phyloP scores from a whole-genome alignment of 192 early-diverging fungal species.

The Coemansia sp. region DNA sequence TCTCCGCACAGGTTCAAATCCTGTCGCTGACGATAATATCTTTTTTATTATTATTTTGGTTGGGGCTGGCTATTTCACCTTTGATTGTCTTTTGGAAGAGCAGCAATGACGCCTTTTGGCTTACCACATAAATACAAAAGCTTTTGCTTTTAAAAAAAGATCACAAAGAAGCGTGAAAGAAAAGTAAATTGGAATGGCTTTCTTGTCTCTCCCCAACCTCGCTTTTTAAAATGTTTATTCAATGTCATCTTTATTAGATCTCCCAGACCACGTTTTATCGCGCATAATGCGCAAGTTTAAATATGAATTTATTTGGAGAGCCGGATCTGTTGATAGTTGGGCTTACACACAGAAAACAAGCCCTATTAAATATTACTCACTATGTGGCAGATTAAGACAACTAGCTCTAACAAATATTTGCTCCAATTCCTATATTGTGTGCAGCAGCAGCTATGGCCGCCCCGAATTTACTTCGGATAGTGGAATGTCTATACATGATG shows the following conservation, averaged over 20 bases:
- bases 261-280: background rate
- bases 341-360: background rate
- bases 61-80: too few relatives aligned
- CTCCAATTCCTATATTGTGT: background rate
- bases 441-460: background rate
- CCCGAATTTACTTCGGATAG: background rate
- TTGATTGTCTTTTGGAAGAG: too few relatives aligned
- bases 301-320: background rate
- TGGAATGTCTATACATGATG: background rate
- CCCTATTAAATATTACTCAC: background rate
- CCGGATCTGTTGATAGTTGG: background rate
- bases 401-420: background rate
- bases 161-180: too few relatives aligned
- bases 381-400: background rate
- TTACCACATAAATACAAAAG: too few relatives aligned
- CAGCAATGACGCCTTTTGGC: too few relatives aligned
- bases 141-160: too few relatives aligned
- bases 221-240: background rate
- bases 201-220: background rate
- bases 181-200: background rate
- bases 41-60: background rate
- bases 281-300: background rate
- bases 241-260: background rate
- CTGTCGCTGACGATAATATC: slow-evolving; percentile 60
- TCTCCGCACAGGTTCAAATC: slow-evolving; percentile 71